Evolutionary conservation across 139 green algal species (phyloP).

Genomic region (Chlamydomonas applanata): DNA sequence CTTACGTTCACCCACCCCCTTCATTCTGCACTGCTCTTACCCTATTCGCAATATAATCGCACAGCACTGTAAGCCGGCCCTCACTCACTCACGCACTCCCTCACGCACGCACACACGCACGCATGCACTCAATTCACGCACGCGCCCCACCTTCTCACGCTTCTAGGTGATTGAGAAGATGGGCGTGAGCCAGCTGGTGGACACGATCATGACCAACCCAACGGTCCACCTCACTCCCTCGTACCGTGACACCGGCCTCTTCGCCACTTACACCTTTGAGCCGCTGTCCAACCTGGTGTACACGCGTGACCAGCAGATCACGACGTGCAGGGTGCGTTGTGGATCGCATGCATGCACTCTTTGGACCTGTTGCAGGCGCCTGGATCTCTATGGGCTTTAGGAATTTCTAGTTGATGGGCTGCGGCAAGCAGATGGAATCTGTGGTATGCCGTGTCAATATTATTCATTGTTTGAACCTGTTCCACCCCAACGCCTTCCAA

Average conservation of each 20-base stretch:
- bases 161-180: constrained; percentile 70
- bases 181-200: constrained; percentile 84
- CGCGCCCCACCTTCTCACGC: not conserved
- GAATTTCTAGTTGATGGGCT: too few species aligned
- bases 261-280: constrained; percentile 85
- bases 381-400: too few species aligned
- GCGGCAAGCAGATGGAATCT: not conserved
- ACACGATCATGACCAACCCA: constrained; percentile 90
- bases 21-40: too few species aligned
- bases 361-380: too few species aligned
- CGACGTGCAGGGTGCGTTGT: constrained; percentile 58
- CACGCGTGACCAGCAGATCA: constrained; percentile 94
- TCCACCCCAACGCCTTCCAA: too few species aligned
- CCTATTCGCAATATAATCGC: too few species aligned
- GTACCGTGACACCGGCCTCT: constrained; percentile 80
- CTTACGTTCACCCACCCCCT: too few species aligned
- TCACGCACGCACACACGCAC: too few species aligned
- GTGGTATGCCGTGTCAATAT: too few species aligned
- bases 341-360: too few species aligned
- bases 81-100: too few species aligned
- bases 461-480: not conserved
- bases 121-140: not conserved
- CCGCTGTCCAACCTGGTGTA: constrained; percentile 94
- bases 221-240: constrained; percentile 55
- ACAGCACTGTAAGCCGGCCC: too few species aligned